Evolutionary conservation across 2,329 filamentous ascomycete species (phyloP).

Genomic region (Xylaria multiplex): DNA sequence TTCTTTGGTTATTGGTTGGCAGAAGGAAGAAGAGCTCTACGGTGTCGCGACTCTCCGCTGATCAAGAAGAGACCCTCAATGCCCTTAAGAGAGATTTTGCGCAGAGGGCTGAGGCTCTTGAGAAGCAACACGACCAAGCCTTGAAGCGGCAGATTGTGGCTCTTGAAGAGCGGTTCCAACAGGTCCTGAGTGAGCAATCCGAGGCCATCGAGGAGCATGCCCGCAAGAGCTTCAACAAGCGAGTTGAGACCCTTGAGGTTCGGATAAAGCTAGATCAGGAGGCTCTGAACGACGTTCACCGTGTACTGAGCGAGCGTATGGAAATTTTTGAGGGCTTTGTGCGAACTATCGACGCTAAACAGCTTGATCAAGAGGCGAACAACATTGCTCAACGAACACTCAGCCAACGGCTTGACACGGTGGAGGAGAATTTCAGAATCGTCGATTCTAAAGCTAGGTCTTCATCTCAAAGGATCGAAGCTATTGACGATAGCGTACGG

Average conservation of each 20-base stretch:
- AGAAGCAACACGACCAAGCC: slow-evolving; percentile 35
- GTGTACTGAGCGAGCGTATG: slow-evolving; percentile 40
- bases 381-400: slow-evolving; percentile 40
- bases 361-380: slow-evolving; percentile 45
- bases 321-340: slow-evolving; percentile 43
- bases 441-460: slow-evolving; percentile 40
- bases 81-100: slow-evolving; percentile 32
- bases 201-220: slow-evolving; percentile 39
- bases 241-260: slow-evolving; percentile 41
- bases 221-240: slow-evolving; percentile 41
- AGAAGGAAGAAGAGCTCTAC: slow-evolving; percentile 26
- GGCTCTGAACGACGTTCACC: slow-evolving; percentile 41
- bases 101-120: slow-evolving; percentile 36
- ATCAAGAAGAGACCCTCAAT: slow-evolving; percentile 33
- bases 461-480: slow-evolving; percentile 42
- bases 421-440: slow-evolving; percentile 38
- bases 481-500: slow-evolving; percentile 44
- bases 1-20: slow-evolving; percentile 33
- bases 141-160: slow-evolving; percentile 33
- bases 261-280: slow-evolving; percentile 45
- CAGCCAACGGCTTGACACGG: slow-evolving; percentile 40
- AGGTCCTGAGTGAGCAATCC: slow-evolving; percentile 34
- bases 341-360: slow-evolving; percentile 42
- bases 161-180: slow-evolving; percentile 39
- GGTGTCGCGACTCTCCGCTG: slow-evolving; percentile 5